Conservation (phyloP, 2,329 filamentous ascomycete species). For the Ceratocystis albifundus region DNA sequence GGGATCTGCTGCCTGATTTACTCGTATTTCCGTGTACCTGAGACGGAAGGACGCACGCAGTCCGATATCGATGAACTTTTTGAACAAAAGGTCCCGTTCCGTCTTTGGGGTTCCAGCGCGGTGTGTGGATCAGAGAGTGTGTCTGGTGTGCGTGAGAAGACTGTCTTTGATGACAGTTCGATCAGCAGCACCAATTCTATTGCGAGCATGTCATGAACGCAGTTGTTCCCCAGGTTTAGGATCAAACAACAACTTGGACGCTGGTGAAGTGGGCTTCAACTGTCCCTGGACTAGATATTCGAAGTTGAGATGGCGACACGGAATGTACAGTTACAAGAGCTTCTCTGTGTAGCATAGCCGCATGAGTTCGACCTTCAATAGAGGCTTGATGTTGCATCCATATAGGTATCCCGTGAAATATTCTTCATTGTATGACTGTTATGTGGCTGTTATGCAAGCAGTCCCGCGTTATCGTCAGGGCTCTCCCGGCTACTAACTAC, state of each 20-base stretch:
- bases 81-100: slow-evolving; percentile 23
- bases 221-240: neutral
- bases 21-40: slow-evolving; percentile 36
- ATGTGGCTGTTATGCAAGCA: neutral
- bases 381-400: neutral
- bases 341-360: neutral
- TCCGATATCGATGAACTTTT: slow-evolving; percentile 30
- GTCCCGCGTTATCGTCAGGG: neutral
- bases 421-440: neutral
- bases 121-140: neutral
- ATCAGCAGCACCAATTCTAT: slow-evolving; percentile 10
- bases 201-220: neutral
- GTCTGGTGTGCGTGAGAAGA: slow-evolving; percentile 1
- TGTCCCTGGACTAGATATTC: neutral
- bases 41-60: slow-evolving; percentile 28
- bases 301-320: neutral
- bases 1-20: slow-evolving; percentile 35
- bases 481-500: neutral
- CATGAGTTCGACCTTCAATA: neutral
- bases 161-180: slow-evolving; percentile 11
- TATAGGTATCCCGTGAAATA: neutral
- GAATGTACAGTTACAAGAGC: neutral
- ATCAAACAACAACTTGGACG: neutral
- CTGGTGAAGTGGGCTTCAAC: neutral
- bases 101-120: slow-evolving; percentile 12